A percentile compares a stretch with the other conserved stretches of the same genome.
phyloP scores from a whole-genome alignment of 2,329 filamentous ascomycete genomes.

The Aspergillus costaricaensis region DNA sequence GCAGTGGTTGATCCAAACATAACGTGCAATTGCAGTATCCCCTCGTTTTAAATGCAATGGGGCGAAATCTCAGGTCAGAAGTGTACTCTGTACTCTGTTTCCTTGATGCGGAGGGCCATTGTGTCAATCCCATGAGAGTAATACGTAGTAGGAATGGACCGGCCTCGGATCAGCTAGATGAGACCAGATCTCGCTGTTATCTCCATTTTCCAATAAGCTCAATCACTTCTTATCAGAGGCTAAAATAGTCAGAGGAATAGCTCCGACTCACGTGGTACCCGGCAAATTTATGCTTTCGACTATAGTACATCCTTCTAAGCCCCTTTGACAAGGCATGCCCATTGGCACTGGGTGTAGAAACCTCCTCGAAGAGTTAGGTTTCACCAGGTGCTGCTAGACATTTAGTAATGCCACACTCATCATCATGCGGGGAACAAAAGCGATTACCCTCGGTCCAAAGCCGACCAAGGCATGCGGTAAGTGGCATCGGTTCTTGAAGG shows the following conservation, averaged over 20 bases:
- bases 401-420: neutral
- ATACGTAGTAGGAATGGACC: neutral
- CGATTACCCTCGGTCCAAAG: constrained; percentile 27
- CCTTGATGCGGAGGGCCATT: neutral
- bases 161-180: neutral
- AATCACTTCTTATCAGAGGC: neutral
- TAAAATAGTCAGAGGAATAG: constrained; percentile 1
- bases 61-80: neutral
- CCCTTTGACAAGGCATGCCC: neutral
- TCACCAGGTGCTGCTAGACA: neutral
- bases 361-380: too few species aligned
- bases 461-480: constrained; percentile 36
- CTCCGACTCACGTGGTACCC: constrained; percentile 18
- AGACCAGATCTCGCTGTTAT: neutral
- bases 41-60: neutral
- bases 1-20: neutral
- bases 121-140: neutral
- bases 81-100: neutral
- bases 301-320: neutral
- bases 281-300: neutral
- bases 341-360: neutral
- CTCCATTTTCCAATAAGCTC: neutral
- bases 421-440: constrained; percentile 24
- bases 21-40: neutral
- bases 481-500: constrained; percentile 10